Evolutionary conservation across 2,329 filamentous ascomycete genomes (phyloP).

Genomic region (Proliferodiscus dingleyae): DNA sequence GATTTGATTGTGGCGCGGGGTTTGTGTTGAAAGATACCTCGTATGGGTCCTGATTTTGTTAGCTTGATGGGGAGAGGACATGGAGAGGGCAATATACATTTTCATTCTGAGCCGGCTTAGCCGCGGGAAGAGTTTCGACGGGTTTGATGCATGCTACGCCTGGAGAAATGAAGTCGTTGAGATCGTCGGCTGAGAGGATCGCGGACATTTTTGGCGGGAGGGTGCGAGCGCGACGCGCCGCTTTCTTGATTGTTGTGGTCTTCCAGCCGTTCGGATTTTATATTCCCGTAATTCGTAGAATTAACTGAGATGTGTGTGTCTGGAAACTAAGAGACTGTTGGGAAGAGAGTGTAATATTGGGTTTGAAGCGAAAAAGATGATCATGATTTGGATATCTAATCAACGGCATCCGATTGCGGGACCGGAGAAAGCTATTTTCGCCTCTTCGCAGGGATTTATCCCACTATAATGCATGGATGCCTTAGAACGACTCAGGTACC

Average conservation of each 20-base stretch:
- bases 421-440: not conserved
- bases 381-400: not conserved
- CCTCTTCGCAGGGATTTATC: not conserved
- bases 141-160: conserved; percentile 98
- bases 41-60: conserved; percentile 40
- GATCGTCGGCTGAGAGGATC: conserved; percentile 91
- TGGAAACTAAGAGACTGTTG: too few species aligned
- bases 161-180: conserved; percentile 98
- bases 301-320: too few species aligned
- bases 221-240: conserved; percentile 20
- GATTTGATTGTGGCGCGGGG: conserved; percentile 46
- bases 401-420: not conserved
- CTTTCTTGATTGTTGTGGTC: conserved; percentile 1
- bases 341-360: too few species aligned
- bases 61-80: conserved; percentile 4
- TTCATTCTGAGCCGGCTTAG: conserved; percentile 41
- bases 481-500: not conserved
- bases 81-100: conserved; percentile 34
- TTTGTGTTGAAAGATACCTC: conserved; percentile 94
- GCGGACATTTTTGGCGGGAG: conserved; percentile 68
- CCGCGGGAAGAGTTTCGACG: conserved; percentile 78
- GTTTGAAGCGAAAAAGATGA: too few species aligned
- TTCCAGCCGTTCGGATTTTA: not conserved
- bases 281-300: not conserved
- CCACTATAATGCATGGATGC: not conserved